A percentile compares a stretch with the other conserved stretches of the same genome.
These are phyloP conservation scores for Phytophthora constricta DNA, from an alignment of 352 stramenopile genomes.

Conservation along the genomic window DNA sequence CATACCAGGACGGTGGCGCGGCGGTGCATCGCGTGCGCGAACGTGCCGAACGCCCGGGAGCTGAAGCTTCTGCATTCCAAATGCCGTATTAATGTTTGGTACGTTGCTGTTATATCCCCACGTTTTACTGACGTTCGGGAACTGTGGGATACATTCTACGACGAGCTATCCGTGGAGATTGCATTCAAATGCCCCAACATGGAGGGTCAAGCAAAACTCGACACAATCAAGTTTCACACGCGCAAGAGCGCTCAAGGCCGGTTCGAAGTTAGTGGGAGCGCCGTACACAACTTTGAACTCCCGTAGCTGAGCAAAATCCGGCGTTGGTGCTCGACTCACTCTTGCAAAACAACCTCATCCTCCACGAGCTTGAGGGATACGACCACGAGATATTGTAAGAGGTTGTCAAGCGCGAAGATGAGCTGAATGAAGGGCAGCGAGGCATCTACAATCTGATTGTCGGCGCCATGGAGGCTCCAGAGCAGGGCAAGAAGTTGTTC, in stretches of 20 bases:
- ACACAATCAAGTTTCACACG: constrained; percentile 23
- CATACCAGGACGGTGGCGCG: background rate
- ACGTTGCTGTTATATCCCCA: background rate
- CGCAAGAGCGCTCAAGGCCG: constrained; percentile 10
- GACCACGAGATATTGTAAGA: background rate
- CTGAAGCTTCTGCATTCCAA: background rate
- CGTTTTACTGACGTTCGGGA: background rate
- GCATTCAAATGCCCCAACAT: background rate
- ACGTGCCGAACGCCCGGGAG: background rate
- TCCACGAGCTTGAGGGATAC: constrained; percentile 5
- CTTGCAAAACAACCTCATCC: constrained; percentile 10
- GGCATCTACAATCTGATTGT: too few species aligned
- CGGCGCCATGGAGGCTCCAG: too few species aligned
- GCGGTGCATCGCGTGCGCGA: background rate
- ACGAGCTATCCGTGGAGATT: constrained; percentile 19
- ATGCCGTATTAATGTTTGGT: background rate
- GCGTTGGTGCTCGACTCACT: background rate
- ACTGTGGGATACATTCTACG: constrained; percentile 29
- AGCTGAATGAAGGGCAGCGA: background rate
- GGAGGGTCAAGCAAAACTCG: background rate
- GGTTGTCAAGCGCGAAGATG: background rate
- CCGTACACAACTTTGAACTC: constrained; percentile 9
- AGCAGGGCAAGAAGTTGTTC: too few species aligned
- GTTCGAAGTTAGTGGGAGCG: constrained; percentile 9
- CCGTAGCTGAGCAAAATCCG: constrained; percentile 14